Evolutionary conservation across 495 filamentous ascomycete genomes (phyloP).

Genomic region (Tetracladium marchalianum): DNA sequence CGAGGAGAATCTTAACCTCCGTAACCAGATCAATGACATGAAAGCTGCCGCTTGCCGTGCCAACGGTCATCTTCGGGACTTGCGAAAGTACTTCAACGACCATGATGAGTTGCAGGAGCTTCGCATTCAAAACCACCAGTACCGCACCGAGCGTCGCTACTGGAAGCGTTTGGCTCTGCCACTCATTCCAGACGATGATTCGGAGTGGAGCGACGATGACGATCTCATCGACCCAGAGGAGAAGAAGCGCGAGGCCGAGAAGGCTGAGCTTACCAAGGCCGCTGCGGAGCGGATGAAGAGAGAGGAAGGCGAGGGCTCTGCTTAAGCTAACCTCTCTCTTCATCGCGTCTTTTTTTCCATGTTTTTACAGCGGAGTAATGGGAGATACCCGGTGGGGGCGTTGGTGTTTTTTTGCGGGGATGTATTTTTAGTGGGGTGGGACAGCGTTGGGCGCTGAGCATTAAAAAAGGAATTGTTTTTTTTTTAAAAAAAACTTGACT

Average conservation of each 20-base stretch:
- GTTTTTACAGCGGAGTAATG: neutral
- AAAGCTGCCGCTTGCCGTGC: constrained; percentile 37
- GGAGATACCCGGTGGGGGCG: no score
- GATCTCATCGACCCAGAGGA: constrained; percentile 42
- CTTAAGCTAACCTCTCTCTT: neutral
- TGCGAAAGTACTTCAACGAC: constrained; percentile 37
- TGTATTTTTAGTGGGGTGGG: no score
- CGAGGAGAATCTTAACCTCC: constrained; percentile 43
- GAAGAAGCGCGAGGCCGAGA: constrained; percentile 25
- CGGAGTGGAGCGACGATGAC: constrained; percentile 45
- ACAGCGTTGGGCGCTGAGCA: no score
- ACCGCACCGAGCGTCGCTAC: constrained; percentile 36
- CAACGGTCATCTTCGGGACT: constrained; percentile 37
- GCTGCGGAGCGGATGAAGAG: constrained; percentile 13
- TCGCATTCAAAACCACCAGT: constrained; percentile 29
- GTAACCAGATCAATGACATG: constrained; percentile 47
- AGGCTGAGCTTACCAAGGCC: neutral
- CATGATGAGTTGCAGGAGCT: constrained; percentile 34
- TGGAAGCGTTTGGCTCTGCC: constrained; percentile 49
- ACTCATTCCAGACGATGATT: constrained; percentile 34
- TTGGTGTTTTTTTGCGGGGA: no score
- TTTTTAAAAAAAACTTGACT: no score
- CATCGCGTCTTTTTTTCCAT: neutral
- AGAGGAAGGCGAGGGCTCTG: constrained; percentile 4
- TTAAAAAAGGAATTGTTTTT: no score